These are phyloP conservation scores for Apiospora koreana DNA, from an alignment of 2,329 filamentous ascomycete species.

Conservation along the genomic window DNA sequence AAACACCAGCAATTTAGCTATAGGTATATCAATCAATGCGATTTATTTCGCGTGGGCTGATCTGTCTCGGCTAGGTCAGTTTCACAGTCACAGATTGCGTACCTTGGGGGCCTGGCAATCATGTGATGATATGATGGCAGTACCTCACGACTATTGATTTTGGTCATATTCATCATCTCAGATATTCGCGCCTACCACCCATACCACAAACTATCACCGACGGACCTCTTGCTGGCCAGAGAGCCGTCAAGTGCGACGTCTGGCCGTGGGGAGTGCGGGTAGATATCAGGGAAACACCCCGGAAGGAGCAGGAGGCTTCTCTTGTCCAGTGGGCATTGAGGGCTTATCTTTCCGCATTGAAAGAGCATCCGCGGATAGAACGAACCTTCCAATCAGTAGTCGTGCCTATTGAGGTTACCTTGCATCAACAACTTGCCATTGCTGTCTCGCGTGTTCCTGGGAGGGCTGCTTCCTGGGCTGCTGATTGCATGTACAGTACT, in stretches of 20 bases:
- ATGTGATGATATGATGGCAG: background rate
- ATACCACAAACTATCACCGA: background rate
- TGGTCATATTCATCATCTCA: background rate
- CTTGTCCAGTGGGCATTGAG: background rate
- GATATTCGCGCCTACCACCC: background rate
- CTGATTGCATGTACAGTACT: no score
- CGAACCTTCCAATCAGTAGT: background rate
- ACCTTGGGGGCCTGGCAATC: background rate
- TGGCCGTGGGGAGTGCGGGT: background rate
- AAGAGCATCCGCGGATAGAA: background rate
- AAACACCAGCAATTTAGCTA: background rate
- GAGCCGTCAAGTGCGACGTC: background rate
- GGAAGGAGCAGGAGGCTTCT: background rate
- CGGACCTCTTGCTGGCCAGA: background rate
- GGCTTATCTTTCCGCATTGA: background rate
- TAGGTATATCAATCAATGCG: no score
- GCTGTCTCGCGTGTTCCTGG: slow-evolving; percentile 1
- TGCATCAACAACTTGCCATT: no score
- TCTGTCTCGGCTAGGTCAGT: background rate
- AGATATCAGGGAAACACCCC: slow-evolving; percentile 8
- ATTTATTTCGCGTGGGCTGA: background rate
- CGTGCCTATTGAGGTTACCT: no score
- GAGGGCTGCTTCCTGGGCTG: background rate
- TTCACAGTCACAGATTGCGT: background rate
- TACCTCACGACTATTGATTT: background rate